Conservation (phyloP, 768 basidiomycete genomes). For the Plicaturopsis crispa region DNA sequence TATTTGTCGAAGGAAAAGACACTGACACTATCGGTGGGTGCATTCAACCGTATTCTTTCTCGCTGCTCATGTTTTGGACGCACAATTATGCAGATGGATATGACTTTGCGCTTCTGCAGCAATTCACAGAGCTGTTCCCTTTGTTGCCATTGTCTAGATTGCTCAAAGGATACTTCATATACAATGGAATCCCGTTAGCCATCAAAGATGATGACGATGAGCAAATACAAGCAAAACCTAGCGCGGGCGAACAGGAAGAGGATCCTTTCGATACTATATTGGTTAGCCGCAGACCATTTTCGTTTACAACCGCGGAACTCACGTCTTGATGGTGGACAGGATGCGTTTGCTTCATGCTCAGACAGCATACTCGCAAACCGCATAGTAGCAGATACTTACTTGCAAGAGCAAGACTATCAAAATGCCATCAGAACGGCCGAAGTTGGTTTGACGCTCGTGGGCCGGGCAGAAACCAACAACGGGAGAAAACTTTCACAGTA, state of each 20-base stretch:
- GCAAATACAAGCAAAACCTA: conserved; percentile 10
- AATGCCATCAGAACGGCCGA: conserved; percentile 68
- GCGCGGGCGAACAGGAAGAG: conserved; percentile 25
- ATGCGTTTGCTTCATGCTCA: conserved; percentile 39
- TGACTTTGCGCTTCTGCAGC: conserved; percentile 44
- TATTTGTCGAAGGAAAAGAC: conserved; percentile 71
- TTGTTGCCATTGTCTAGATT: conserved; percentile 44
- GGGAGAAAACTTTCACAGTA: conserved; percentile 48
- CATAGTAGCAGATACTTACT: conserved; percentile 57
- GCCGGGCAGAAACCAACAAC: conserved; percentile 44
- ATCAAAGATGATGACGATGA: conserved; percentile 33
- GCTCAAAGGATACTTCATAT: conserved; percentile 62
- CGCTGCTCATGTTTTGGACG: conserved; percentile 2
- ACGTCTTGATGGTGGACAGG: conserved; percentile 29
- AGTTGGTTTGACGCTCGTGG: conserved; percentile 53
- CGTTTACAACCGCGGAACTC: too few relatives aligned
- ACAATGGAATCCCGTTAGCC: conserved; percentile 37
- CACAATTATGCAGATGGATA: conserved; percentile 43
- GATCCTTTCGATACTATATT: conserved; percentile 57
- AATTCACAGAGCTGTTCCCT: conserved; percentile 65
- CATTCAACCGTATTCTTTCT: too few relatives aligned
- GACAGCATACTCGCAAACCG: conserved; percentile 63
- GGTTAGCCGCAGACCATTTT: too few relatives aligned
- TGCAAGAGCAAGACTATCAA: conserved; percentile 64
- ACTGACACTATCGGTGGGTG: conserved; percentile 55